Evolutionary conservation across 2,329 filamentous ascomycete species (phyloP), one percentile per base, ranked within the genome.

Genomic region (Colletotrichum lindemuthianum): DNA sequence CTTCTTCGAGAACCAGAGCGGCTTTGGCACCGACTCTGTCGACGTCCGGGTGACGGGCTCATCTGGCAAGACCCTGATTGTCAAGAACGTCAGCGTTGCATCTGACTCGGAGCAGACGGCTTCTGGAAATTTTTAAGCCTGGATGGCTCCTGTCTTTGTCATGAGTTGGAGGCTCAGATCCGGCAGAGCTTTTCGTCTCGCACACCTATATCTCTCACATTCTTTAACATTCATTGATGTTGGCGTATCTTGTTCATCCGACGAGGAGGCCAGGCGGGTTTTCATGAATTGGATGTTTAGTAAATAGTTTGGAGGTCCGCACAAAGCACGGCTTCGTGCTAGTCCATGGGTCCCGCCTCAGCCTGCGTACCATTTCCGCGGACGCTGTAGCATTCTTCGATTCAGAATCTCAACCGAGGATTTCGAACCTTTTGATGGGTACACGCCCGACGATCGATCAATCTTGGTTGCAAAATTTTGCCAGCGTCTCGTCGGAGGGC

Each of bases 1-100:
- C 79, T 90, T 82, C 77, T 90, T 90, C 49, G 83, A 90, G 79
- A 81, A 88, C 69, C 61, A 77, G 0, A 77, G 79, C 61, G 88
- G 88, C 0, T 88, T 87, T 69, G 84, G 86, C 0, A 81, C 80
- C 0, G 74, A 79, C 8, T 81, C 74, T 3, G 85, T 90, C 2
- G 80, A 84, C 68, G 79, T 90, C 40, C 82, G 80, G 65, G 79
- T 89, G 41, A 89, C 86, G 1, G 82, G 83, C 65, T 71, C 76
- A 3, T 79, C 79, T 47, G 87, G 88, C 1, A 77, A 80, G 67
- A 78, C 71, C 0, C 77, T 90, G 11, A 75, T 79, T 7, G 82
- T 89, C 8, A 83, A 82, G 67, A 74, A 78, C 16, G 84, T 89
- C 2, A 76, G 76, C 13, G 75, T 86, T 41, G 72, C 69, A 13